phyloP scores from a whole-genome alignment of 2,329 filamentous ascomycete species.

The Xylaria sp. region DNA sequence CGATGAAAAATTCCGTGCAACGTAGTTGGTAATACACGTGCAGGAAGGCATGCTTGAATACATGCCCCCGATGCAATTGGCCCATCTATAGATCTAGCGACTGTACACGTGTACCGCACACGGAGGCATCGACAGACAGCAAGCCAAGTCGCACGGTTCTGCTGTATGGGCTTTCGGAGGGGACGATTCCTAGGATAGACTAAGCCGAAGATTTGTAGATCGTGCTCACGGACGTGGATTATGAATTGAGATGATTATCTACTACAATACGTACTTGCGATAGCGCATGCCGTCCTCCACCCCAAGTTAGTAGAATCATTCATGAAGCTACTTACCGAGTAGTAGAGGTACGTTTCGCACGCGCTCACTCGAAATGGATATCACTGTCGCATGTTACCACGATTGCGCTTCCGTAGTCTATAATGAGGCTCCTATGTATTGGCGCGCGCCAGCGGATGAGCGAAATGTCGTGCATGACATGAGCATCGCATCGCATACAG shows the following conservation, averaged over 20 bases:
- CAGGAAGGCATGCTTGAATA: background rate
- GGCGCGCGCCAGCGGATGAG: conserved; percentile 30
- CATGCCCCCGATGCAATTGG: background rate
- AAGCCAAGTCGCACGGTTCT: background rate
- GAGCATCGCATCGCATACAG: conserved; percentile 39
- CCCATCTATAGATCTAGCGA: background rate
- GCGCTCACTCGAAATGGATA: background rate
- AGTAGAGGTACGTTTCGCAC: background rate
- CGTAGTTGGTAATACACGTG: background rate
- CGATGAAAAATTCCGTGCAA: conserved; percentile 11
- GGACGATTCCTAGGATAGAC: conserved; percentile 1
- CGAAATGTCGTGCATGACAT: conserved; percentile 42
- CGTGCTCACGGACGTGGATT: no score
- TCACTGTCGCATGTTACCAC: background rate
- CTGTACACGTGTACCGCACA: background rate
- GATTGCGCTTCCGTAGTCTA: conserved; percentile 14
- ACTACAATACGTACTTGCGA: no score
- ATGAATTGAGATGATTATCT: no score
- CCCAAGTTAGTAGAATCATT: no score
- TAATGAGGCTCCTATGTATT: conserved; percentile 25
- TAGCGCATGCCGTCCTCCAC: no score
- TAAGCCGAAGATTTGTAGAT: background rate
- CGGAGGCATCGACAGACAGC: background rate
- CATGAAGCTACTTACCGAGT: no score
- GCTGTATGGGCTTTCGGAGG: background rate